A percentile compares a stretch with the other conserved stretches of the same genome.
Evolutionary conservation across 495 filamentous ascomycete genomes (phyloP).

Genomic region (Talaromyces liani): DNA sequence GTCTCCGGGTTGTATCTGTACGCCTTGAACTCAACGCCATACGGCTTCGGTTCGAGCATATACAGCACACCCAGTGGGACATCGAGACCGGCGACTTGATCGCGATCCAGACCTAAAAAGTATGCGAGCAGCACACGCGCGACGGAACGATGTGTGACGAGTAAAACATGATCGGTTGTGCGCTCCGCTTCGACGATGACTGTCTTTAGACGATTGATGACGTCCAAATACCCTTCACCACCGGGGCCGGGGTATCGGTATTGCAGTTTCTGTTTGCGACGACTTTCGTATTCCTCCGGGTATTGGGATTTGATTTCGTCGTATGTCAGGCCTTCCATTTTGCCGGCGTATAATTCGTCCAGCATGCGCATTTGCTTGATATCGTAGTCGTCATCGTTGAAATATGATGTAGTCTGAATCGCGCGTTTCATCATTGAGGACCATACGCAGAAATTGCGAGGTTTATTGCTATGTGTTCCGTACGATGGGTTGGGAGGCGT

Average conservation of each 20-base stretch:
- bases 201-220: conserved; percentile 89
- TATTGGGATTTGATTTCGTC: conserved; percentile 70
- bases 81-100: conserved; percentile 88
- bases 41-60: conserved; percentile 92
- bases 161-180: conserved; percentile 88
- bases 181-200: conserved; percentile 96
- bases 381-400: conserved; percentile 96
- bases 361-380: conserved; percentile 98
- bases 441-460: conserved; percentile 97
- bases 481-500: conserved; percentile 93
- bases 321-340: conserved; percentile 92
- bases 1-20: conserved; percentile 73
- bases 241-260: conserved; percentile 94
- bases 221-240: conserved; percentile 92
- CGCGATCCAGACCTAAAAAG: conserved; percentile 82
- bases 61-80: conserved; percentile 89
- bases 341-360: conserved; percentile 88
- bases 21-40: conserved; percentile 92
- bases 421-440: conserved; percentile 91
- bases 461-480: conserved; percentile 34
- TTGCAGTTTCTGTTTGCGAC: conserved; percentile 74
- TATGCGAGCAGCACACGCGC: conserved; percentile 91
- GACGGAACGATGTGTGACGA: conserved; percentile 85
- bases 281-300: conserved; percentile 68
- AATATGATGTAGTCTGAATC: conserved; percentile 75